phyloP scores from a whole-genome alignment of 1,139 yeast genomes.

The Meyerozyma sp. region DNA sequence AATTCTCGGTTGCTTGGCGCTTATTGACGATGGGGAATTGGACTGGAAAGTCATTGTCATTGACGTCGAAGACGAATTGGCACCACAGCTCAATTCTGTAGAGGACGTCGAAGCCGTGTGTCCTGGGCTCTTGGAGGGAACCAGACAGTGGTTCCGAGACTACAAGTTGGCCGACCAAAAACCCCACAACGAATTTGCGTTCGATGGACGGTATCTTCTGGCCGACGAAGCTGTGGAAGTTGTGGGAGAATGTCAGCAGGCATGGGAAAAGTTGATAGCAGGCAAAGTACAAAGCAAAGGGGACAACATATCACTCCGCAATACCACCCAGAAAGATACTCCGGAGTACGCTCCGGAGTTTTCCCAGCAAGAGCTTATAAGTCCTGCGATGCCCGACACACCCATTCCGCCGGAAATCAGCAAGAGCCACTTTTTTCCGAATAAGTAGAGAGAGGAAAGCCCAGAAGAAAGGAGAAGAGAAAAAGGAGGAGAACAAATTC shows the following conservation, averaged over 20 bases:
- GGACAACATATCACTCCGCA: constrained; percentile 12
- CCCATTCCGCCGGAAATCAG: neutral
- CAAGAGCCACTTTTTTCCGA: neutral
- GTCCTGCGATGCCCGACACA: neutral
- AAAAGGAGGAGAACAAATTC: neutral
- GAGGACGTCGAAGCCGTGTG: constrained; percentile 70
- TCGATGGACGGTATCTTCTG: constrained; percentile 74
- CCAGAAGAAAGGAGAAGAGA: neutral
- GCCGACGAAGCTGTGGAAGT: constrained; percentile 69
- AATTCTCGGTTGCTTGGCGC: constrained; percentile 80
- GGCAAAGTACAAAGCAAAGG: constrained; percentile 44
- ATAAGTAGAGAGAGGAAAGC: neutral
- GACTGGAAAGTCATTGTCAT: constrained; percentile 90
- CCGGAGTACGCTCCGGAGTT: constrained; percentile 28
- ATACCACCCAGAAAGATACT: constrained; percentile 8
- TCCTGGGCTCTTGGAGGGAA: constrained; percentile 79
- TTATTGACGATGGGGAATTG: constrained; percentile 88
- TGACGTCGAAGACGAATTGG: constrained; percentile 70
- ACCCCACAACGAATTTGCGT: constrained; percentile 82
- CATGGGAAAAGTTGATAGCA: constrained; percentile 63
- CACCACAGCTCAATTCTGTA: constrained; percentile 64
- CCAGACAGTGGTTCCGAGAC: constrained; percentile 87
- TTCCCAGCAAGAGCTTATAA: neutral
- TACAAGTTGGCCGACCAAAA: constrained; percentile 90
- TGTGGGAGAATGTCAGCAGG: constrained; percentile 62